Evolutionary conservation across 202 grass and related monocot genomes (phyloP), one percentile per base, ranked within the genome.

Genomic region (Panicum hallii): DNA sequence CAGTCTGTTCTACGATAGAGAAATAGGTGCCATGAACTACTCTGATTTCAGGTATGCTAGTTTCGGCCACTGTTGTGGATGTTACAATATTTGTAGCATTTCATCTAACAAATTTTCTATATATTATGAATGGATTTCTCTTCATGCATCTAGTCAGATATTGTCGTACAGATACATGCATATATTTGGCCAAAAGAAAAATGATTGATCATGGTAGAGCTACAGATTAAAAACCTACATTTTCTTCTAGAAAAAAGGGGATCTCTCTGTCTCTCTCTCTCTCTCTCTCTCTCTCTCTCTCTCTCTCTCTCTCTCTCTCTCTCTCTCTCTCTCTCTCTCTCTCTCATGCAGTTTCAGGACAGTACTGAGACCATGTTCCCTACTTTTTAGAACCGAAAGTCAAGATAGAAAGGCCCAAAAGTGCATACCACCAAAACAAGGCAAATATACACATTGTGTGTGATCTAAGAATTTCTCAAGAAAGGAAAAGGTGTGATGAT

Each of bases 401-500:
- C 46, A 16, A 65, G 44, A 63, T 54, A 86, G 36, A 71, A 64
- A n/a, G 34, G 7, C 12, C 77, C 63, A 36, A 34, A 72, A 64
- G 38, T 26, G 41, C 26, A 38, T 17, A 36, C 15, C 41, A 66
- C n/a, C 57, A 36, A 86, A 70, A 38, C 56, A 86, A 80, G 46
- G 68, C 40, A 66, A 30, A 79, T 63, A 53, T 32, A n/a, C 67
- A 53, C 22, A 53, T 64, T 80, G 47, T 38, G 67, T 80, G 84
- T 80, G 68, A 65, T 86, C 67, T 53, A 80, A 74, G 50, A 72
- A 60, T 68, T 78, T 19, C 74, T 78, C 50, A 50, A 78, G 14
- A 67, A 58, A 22, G 74, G 63, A 52, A 84, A 77, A 68, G 11
- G 26, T 38, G 30, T 69, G 26, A 46, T 58, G 19, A 85, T 50